Conservation (phyloP, 305 asterid species). For the Caryopteris hybrid region DNA sequence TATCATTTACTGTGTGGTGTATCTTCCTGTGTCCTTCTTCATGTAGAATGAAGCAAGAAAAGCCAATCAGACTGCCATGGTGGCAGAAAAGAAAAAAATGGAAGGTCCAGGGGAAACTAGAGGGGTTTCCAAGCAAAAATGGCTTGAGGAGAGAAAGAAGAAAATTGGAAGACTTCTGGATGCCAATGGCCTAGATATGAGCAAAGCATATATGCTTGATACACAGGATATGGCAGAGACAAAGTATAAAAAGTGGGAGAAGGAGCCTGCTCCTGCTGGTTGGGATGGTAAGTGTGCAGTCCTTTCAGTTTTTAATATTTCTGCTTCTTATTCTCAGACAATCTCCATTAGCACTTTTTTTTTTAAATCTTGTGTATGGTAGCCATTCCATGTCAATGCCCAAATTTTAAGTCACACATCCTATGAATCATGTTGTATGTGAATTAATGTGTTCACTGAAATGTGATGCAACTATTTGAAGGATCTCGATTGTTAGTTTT, state of each 20-base stretch:
- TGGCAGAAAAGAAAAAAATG: conserved; percentile 67
- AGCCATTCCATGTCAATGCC: not conserved
- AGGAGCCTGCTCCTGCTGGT: conserved; percentile 92
- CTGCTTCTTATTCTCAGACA: not conserved
- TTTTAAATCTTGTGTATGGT: too few relatives aligned
- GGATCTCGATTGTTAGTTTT: not conserved
- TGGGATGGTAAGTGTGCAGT: conserved; percentile 70
- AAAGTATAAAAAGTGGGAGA: conserved; percentile 90
- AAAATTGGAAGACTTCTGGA: conserved; percentile 83
- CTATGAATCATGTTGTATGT: not conserved
- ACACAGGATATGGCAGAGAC: conserved; percentile 73
- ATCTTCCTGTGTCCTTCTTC: not conserved
- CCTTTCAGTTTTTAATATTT: not conserved
- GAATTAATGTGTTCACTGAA: not conserved
- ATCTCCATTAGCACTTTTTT: not conserved
- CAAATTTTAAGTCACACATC: not conserved
- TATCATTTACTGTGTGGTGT: not conserved
- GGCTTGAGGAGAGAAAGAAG: conserved; percentile 93
- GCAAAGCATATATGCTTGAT: conserved; percentile 84
- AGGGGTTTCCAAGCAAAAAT: conserved; percentile 90
- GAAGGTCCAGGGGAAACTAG: conserved; percentile 75
- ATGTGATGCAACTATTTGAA: not conserved
- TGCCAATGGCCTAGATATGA: conserved; percentile 90
- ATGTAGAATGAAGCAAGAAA: conserved; percentile 75
- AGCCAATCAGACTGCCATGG: conserved; percentile 89